Percentiles rank a stretch among this genome's conserved stretches.
These are phyloP conservation scores for Casuarina cunninghamiana DNA, from an alignment of 306 rosid genomes.

Conservation along the genomic window DNA sequence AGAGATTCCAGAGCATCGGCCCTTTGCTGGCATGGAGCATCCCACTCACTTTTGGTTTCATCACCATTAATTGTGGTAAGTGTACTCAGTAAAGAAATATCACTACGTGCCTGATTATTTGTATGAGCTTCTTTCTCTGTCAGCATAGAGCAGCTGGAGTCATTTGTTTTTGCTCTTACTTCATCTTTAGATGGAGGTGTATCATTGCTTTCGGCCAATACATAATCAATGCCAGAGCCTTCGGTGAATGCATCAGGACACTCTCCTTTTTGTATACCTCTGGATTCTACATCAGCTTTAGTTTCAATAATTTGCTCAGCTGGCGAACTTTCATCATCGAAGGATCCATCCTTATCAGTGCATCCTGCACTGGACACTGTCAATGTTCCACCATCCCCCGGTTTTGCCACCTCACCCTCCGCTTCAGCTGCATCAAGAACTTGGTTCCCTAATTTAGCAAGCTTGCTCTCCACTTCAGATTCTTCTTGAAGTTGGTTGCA, in stretches of 20 bases:
- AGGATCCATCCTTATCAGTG: conserved; percentile 36
- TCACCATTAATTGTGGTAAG: conserved; percentile 39
- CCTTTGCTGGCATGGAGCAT: conserved; percentile 56
- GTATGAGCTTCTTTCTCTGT: conserved; percentile 25
- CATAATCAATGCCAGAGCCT: conserved; percentile 20
- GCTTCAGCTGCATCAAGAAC: conserved; percentile 31
- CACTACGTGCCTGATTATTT: conserved; percentile 35
- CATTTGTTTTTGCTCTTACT: conserved; percentile 25
- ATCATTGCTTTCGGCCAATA: conserved; percentile 33
- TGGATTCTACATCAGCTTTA: conserved; percentile 38
- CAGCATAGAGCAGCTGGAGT: conserved; percentile 24
- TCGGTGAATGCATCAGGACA: conserved; percentile 30
- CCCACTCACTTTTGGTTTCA: conserved; percentile 41
- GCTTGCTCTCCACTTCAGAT: background rate
- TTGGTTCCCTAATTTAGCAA: conserved; percentile 6
- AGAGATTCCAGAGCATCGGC: conserved; percentile 88
- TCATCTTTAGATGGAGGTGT: conserved; percentile 32
- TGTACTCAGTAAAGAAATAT: conserved; percentile 28
- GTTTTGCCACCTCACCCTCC: conserved; percentile 33
- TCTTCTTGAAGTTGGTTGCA: conserved; percentile 8
- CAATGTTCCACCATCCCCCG: conserved; percentile 32
- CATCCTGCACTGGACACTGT: conserved; percentile 27
- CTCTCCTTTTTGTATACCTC: conserved; percentile 34
- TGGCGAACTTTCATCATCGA: conserved; percentile 46
- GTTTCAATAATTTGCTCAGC: conserved; percentile 19